A percentile compares a stretch with the other conserved stretches of the same genome.
phyloP scores from a whole-genome alignment of 108 stramenopile genomes.

The Nannochloropsis gaditana region DNA sequence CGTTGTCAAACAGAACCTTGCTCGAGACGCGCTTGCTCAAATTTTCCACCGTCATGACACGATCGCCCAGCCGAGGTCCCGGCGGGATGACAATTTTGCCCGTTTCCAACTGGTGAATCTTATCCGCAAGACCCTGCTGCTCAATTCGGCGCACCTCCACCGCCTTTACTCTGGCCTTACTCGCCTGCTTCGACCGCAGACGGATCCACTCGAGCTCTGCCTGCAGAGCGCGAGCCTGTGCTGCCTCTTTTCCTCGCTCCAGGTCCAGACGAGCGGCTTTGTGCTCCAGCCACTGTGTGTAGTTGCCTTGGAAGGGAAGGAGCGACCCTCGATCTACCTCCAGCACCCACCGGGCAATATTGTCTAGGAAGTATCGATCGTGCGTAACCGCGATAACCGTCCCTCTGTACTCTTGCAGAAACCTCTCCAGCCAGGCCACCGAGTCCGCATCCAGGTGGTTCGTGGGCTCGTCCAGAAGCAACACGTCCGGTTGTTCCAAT shows the following conservation, averaged over 20 bases:
- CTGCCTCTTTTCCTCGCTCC: constrained; percentile 41
- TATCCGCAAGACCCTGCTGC: constrained; percentile 18
- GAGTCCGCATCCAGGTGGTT: constrained; percentile 51
- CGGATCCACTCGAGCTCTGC: constrained; percentile 81
- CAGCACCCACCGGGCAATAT: constrained; percentile 89
- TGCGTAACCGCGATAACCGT: constrained; percentile 92
- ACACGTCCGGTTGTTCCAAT: constrained; percentile 43
- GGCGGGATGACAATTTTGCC: constrained; percentile 81
- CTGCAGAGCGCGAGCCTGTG: constrained; percentile 34
- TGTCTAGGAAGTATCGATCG: constrained; percentile 92
- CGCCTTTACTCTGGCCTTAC: constrained; percentile 35
- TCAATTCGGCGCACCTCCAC: constrained; percentile 24
- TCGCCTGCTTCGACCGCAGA: constrained; percentile 54
- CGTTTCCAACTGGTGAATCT: constrained; percentile 59
- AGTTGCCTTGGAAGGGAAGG: constrained; percentile 87
- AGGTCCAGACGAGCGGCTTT: constrained; percentile 70
- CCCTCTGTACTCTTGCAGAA: constrained; percentile 76
- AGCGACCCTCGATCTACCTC: constrained; percentile 78
- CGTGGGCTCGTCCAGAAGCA: constrained; percentile 45
- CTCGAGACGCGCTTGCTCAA: constrained; percentile 45
- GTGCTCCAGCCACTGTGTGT: constrained; percentile 79
- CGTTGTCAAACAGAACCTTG: constrained; percentile 69
- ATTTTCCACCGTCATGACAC: constrained; percentile 66
- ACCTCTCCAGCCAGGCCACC: constrained; percentile 52
- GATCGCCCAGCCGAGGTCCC: constrained; percentile 80